These are phyloP conservation scores for Scleroderma citrinum DNA, from an alignment of 768 basidiomycete genomes.

Conservation along the genomic window DNA sequence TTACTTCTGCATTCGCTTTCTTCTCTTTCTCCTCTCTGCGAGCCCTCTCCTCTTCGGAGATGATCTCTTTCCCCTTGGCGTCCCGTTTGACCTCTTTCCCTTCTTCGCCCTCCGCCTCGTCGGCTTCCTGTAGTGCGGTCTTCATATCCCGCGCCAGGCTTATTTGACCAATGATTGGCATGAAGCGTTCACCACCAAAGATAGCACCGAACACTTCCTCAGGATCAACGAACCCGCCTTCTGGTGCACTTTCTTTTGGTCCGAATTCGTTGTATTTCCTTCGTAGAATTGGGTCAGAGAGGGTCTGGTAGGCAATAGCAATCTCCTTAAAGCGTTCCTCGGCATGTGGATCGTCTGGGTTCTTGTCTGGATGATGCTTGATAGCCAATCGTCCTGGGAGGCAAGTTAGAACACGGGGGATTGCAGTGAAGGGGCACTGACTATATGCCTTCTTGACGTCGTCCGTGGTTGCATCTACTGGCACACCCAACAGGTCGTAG, in stretches of 20 bases:
- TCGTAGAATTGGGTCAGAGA: slow-evolving; percentile 70
- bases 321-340: slow-evolving; percentile 90
- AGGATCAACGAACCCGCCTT: slow-evolving; percentile 85
- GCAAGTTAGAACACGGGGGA: background rate
- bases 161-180: slow-evolving; percentile 84
- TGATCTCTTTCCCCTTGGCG: slow-evolving; percentile 47
- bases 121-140: slow-evolving; percentile 81
- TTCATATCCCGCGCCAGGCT: slow-evolving; percentile 91
- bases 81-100: slow-evolving; percentile 41
- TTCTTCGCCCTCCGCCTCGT: slow-evolving; percentile 53
- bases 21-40: slow-evolving; percentile 68
- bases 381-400: slow-evolving; percentile 71
- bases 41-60: slow-evolving; percentile 67
- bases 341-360: slow-evolving; percentile 77
- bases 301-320: slow-evolving; percentile 83
- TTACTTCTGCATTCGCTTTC: slow-evolving; percentile 64
- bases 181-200: slow-evolving; percentile 84
- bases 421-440: slow-evolving; percentile 22
- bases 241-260: slow-evolving; percentile 71
- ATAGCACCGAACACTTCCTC: slow-evolving; percentile 78
- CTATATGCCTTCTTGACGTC: slow-evolving; percentile 93
- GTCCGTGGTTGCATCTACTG: slow-evolving; percentile 68
- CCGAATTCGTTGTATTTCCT: slow-evolving; percentile 92
- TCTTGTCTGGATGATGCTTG: slow-evolving; percentile 91
- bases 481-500: slow-evolving; percentile 78